Base-by-base conservation (phyloP, 179 eudicot genomes). In the Silene vulgaris region DNA sequence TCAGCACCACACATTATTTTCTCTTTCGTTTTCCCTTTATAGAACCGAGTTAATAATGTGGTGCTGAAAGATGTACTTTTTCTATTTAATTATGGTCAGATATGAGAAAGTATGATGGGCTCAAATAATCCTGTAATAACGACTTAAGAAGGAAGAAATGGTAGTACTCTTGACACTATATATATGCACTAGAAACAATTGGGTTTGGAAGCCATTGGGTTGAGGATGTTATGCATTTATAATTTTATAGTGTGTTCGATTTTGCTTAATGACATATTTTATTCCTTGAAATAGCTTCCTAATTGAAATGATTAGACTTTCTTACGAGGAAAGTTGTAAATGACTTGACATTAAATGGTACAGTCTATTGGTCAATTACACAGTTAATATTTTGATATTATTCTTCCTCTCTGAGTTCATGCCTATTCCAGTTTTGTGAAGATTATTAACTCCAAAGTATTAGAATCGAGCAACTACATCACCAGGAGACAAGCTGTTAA, bases 401-500 rank as follows among this genome's bases (percentile, higher is more conserved):
- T 23, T 23, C 26, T 23, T 23, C 26, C 26, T 23, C 50, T 81
- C 71, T 70, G 16, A 37, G 43, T 71, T 20, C 26, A n/a, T 80
- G 77, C 61, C 70, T 71, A 76, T 69, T 70, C 48, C 82, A 95
- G 99, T 95, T 95, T 86, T 95, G 92, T 77, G 86, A 89, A 40
- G 97, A 92, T 75, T 95, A 88, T 74, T 74, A 95, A 95, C 85
- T 85, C 91, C 40, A 95, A 95, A 81, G 85, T 95, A 80, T 90
- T 95, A 71, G 99, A 95, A 84, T 95, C 99, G 52, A 73, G 85
- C 78, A 92, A 92, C 84, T 95, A 95, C 73, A 92, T 95, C 65
- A 92, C 99, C 70, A 85, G 97, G 79, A 85, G 99, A 80, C 97
- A 92, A 81, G 99, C 91, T 69, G 76, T 95, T 75, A 95, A 92